Base-by-base conservation (phyloP, 1,139 yeast species). In the Lodderomyces jiufengensis region DNA sequence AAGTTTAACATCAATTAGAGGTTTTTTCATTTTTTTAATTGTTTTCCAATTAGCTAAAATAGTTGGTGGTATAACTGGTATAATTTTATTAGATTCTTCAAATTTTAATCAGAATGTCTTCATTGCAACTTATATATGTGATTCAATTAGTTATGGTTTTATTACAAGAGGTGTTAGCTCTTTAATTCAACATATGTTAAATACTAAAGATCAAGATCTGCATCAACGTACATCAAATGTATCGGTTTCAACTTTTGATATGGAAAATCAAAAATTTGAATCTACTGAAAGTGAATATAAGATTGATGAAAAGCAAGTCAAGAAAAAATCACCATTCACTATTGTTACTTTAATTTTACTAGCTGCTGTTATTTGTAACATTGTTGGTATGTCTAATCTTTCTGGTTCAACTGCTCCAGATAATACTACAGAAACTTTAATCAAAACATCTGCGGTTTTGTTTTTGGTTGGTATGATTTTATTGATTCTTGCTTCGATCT, bases 41-140 rank as follows among this genome's bases (percentile, higher is more conserved):
- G 10, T 44, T 11, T 42, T 42, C 28, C 14, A 27, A 11, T n/a
- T 30, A n/a, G 33, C 41, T 24, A 44, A 44, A 30, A 27, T 42
- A 9, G 33, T 23, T 16, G 47, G 47, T 29, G 46, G 36, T 16
- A 39, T 42, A 4, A 24, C 36, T 12, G 41, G 44, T 7, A 36
- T 40, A 20, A 40, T 42, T 5, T 42, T 42, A n/a, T 37, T 44
- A 24, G 34, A 36, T 25, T 29, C 32, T 21, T 10, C 12, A 5
- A 27, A 32, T 3, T 37, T 44, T 18, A 41, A 37, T 23, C 13
- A 34, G 9, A 24, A 24, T 29, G 31, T 44, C 24, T 44, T 40
- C 30, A 44, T 41, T n/a, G 38, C 41, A 6, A 43, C 46, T 5
- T 44, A 41, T 29, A 36, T 44, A 13, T 43, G 41, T 31, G 46